These are phyloP conservation scores for Sugiyamaella pinicola DNA, from an alignment of 1,139 yeast species.

Conservation along the genomic window DNA sequence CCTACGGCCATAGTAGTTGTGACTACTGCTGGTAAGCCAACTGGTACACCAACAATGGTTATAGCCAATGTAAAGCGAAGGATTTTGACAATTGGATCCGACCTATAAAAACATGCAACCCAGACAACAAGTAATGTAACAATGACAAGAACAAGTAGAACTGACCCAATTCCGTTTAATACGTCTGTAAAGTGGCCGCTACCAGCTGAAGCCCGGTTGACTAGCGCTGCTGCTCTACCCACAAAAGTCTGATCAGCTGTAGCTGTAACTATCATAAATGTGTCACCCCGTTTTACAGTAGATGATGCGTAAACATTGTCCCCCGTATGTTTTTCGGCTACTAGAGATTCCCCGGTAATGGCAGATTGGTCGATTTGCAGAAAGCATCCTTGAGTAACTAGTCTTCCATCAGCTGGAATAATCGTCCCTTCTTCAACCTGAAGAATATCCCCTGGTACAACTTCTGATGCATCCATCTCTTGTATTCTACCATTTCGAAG, in stretches of 20 bases:
- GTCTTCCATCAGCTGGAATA: constrained; percentile 90
- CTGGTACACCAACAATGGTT: constrained; percentile 99
- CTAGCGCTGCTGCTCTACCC: constrained; percentile 97
- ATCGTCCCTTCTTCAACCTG: constrained; percentile 80
- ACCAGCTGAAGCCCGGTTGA: constrained; percentile 93
- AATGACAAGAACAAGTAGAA: constrained; percentile 85
- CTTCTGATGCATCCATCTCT: constrained; percentile 67
- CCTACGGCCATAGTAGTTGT: constrained; percentile 99
- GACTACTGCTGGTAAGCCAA: constrained; percentile 99
- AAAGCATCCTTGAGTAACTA: constrained; percentile 66
- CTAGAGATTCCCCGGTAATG: constrained; percentile 96
- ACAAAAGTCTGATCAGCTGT: constrained; percentile 93
- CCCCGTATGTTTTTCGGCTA: constrained; percentile 90
- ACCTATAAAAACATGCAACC: constrained; percentile 95
- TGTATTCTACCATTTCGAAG: constrained; percentile 65
- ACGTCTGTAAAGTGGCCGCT: constrained; percentile 97
- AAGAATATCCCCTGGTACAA: constrained; percentile 80
- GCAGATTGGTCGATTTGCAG: constrained; percentile 97
- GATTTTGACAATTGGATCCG: constrained; percentile 83
- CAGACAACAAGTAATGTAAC: constrained; percentile 86
- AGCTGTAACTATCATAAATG: constrained; percentile 91
- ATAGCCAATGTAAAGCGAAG: constrained; percentile 91
- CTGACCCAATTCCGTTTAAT: constrained; percentile 95
- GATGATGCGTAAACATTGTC: constrained; percentile 92
- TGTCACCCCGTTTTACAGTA: constrained; percentile 96